phyloP scores from a whole-genome alignment of 2,329 filamentous ascomycete species.

The Aspergillus brunneoviolaceus region DNA sequence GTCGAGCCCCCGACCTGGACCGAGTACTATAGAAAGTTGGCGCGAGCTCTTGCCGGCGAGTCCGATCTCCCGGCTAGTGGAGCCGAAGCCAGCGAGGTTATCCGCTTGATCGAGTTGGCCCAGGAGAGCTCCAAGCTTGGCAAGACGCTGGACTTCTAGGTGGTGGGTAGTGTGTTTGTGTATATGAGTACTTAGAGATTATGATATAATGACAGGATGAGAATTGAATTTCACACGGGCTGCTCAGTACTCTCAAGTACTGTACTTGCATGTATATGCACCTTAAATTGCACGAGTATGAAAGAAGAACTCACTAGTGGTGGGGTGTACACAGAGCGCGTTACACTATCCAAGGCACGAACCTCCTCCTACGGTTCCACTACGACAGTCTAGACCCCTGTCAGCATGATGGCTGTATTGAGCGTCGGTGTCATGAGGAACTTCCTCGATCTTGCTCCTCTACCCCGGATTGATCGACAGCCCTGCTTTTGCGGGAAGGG shows the following conservation, averaged over 20 bases:
- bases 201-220: constrained; percentile 8
- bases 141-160: constrained; percentile 46
- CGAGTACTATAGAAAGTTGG: constrained; percentile 62
- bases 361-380: background rate
- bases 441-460: background rate
- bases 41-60: constrained; percentile 53
- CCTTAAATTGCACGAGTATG: too few relatives aligned
- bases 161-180: background rate
- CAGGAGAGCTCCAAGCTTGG: constrained; percentile 54
- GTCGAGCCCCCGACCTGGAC: constrained; percentile 67
- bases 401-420: background rate
- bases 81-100: constrained; percentile 53
- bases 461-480: constrained; percentile 12
- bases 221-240: background rate
- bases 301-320: too few relatives aligned
- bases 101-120: constrained; percentile 58
- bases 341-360: background rate
- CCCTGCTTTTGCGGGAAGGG: constrained; percentile 1
- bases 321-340: background rate
- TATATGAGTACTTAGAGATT: background rate
- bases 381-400: background rate
- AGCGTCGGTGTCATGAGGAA: background rate
- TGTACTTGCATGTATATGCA: too few relatives aligned
- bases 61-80: constrained; percentile 55
- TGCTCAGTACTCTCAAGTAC: background rate